Base-by-base conservation (phyloP, 371 early-diverging fungal genomes). In the Funneliformis caledonium region DNA sequence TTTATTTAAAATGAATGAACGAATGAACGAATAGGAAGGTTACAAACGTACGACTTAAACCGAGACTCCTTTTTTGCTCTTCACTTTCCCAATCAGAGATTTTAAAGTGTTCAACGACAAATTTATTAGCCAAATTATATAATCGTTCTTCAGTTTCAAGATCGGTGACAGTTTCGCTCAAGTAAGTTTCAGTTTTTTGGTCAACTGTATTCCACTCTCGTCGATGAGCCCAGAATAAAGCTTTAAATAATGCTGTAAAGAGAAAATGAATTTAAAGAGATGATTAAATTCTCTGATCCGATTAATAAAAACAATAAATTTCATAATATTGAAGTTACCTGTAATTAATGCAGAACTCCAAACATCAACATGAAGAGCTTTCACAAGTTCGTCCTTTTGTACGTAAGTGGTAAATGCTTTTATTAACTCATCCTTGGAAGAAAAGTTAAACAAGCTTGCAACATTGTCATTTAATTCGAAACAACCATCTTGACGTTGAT, bases 31-130 rank as follows among this genome's bases (percentile, higher is more conserved):
- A 43, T 70, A 47, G 37, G 37, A 37, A 37, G 37, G 37, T 37
- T 33, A 42, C 43, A 11, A 10, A 9, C 60, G 22, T 47, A 79
- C 59, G 59, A 14, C 42, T 43, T 31, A 61, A 2, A 16, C 42
- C 56, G n/a, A 79, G 37, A 45, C 42, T 69, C 4, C 16, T 42
- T 22, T 70, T 52, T 70, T 79, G 79, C 22, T 70, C 52, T 43
- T 79, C 70, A 60, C 37, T 50, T 79, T 56, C 59, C 52, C 64
- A 79, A 26, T 52, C 22, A 50, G 37, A 45, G 8, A 70, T 19
- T 19, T 79, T 79, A 33, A 79, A 79, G 26, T 9, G 79, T 56
- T 79, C 7, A 9, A 79, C 56, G 19, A 79, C 72, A 45, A 65
- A 79, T 37, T 31, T 50, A 33, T 69, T 79, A 1, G 72, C 26